phyloP scores from a whole-genome alignment of 257 asterid species.

The Rubia yunnanensis region DNA sequence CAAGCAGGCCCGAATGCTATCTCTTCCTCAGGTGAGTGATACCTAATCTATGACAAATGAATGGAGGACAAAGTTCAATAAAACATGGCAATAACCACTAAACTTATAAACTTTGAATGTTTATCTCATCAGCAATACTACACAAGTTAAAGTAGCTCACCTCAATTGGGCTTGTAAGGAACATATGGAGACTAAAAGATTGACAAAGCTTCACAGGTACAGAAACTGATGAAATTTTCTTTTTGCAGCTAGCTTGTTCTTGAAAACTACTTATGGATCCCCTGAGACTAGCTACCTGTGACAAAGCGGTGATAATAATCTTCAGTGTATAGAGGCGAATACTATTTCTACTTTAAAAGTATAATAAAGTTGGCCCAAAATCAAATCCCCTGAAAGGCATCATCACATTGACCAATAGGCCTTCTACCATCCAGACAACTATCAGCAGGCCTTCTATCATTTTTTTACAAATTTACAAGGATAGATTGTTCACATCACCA shows the following conservation, averaged over 20 bases:
- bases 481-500: not conserved
- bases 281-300: slow-evolving; percentile 89
- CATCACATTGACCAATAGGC: not conserved
- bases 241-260: slow-evolving; percentile 92
- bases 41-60: slow-evolving; percentile 48
- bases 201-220: slow-evolving; percentile 78
- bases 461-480: not conserved
- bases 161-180: slow-evolving; percentile 86
- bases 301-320: slow-evolving; percentile 15
- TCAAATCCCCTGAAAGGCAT: not conserved
- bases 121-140: not conserved
- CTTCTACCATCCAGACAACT: slow-evolving; percentile 2
- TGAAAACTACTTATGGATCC: slow-evolving; percentile 94
- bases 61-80: not conserved
- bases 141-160: slow-evolving; percentile 26
- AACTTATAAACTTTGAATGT: not conserved
- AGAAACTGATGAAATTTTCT: slow-evolving; percentile 51
- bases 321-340: not conserved
- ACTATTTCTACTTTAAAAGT: not conserved
- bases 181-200: slow-evolving; percentile 56
- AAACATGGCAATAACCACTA: not conserved
- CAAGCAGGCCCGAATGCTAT: slow-evolving; percentile 93
- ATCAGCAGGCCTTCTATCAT: not conserved
- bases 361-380: not conserved
- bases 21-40: slow-evolving; percentile 93